Percentiles rank a stretch among this genome's conserved stretches.
These are phyloP conservation scores for Aspergillus ellipticus DNA, from an alignment of 495 filamentous ascomycete species.

Conservation along the genomic window DNA sequence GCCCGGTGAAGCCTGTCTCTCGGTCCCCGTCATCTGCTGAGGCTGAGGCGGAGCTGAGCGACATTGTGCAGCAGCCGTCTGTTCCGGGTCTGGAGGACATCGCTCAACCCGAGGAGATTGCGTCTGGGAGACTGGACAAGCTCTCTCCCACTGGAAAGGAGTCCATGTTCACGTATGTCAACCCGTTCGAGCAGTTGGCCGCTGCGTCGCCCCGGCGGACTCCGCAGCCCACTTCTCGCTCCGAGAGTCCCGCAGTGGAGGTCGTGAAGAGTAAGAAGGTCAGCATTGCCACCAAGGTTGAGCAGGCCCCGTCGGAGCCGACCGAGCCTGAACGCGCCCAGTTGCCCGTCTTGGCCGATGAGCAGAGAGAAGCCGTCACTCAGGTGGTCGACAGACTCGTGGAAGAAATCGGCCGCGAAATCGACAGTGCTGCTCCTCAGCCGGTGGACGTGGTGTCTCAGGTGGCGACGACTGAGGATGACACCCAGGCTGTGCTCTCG, in stretches of 20 bases:
- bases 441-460: constrained; percentile 33
- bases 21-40: constrained; percentile 15
- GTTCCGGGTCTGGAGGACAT: constrained; percentile 21
- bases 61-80: constrained; percentile 18
- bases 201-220: constrained; percentile 60
- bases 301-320: constrained; percentile 14
- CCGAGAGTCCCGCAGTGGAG: constrained; percentile 35
- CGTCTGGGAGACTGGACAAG: constrained; percentile 29
- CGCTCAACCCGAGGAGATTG: constrained; percentile 10
- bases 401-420: constrained; percentile 63
- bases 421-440: constrained; percentile 60
- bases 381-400: constrained; percentile 68
- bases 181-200: constrained; percentile 74
- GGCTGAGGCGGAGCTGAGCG: constrained; percentile 9
- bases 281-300: constrained; percentile 19
- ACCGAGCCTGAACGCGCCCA: constrained; percentile 22
- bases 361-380: constrained; percentile 62
- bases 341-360: constrained; percentile 31
- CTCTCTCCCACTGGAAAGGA: constrained; percentile 30
- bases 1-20: constrained; percentile 6
- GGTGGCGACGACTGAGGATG: constrained; percentile 25
- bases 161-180: constrained; percentile 69
- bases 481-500: constrained; percentile 31
- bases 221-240: constrained; percentile 38
- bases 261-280: constrained; percentile 23